These are phyloP conservation scores for Phyllosticta capitalensis DNA, from an alignment of 2,329 filamentous ascomycete genomes.

Conservation along the genomic window DNA sequence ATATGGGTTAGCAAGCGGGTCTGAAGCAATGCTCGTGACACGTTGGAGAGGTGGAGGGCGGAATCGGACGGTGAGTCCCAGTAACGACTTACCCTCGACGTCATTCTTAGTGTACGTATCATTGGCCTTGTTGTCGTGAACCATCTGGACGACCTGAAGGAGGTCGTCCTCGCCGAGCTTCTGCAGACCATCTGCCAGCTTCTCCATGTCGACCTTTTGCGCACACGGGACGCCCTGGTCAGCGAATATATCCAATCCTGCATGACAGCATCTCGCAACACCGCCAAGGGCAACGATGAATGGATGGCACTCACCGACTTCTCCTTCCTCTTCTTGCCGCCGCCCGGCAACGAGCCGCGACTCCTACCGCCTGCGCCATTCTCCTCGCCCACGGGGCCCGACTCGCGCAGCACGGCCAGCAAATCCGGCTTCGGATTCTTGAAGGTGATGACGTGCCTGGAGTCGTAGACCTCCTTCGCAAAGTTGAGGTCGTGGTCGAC, in stretches of 20 bases:
- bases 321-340: constrained; percentile 61
- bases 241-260: neutral
- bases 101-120: constrained; percentile 98
- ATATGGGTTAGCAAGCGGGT: neutral
- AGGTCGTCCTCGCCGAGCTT: constrained; percentile 89
- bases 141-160: constrained; percentile 90
- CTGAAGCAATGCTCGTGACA: too few species aligned
- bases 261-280: neutral
- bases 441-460: constrained; percentile 71
- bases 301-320: constrained; percentile 40
- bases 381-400: constrained; percentile 59
- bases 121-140: constrained; percentile 90
- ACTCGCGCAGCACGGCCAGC: constrained; percentile 68
- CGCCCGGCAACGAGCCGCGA: constrained; percentile 56
- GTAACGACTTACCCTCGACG: constrained; percentile 71
- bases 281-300: neutral
- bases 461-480: constrained; percentile 68
- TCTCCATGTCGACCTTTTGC: constrained; percentile 73
- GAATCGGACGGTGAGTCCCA: neutral
- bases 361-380: constrained; percentile 46
- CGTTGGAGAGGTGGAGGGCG: neutral
- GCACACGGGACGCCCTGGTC: neutral
- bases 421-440: constrained; percentile 88
- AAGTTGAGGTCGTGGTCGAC: constrained; percentile 92
- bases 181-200: constrained; percentile 83